Evolutionary conservation across 352 stramenopile species (phyloP).

Genomic region (Pythium periplocum): DNA sequence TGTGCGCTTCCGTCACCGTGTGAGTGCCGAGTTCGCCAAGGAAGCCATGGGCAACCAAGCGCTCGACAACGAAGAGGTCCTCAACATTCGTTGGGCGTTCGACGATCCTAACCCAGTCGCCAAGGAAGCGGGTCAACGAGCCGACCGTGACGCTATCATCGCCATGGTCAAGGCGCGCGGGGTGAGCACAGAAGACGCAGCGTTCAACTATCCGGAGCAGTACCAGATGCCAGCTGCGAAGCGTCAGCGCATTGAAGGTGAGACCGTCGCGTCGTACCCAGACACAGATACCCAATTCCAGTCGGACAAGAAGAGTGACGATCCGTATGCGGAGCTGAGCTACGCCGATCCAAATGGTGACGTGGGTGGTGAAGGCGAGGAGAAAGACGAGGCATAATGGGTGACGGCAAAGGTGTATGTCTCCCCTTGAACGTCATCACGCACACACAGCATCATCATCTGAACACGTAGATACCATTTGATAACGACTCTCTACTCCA

Average conservation of each 20-base stretch:
- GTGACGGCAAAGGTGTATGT: too few relatives aligned
- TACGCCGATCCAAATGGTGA: slow-evolving; percentile 43
- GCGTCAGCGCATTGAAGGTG: slow-evolving; percentile 59
- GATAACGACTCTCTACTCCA: slow-evolving; percentile 15
- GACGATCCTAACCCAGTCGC: slow-evolving; percentile 93
- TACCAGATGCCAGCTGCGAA: slow-evolving; percentile 72
- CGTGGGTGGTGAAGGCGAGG: slow-evolving; percentile 11
- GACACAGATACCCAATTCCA: slow-evolving; percentile 62
- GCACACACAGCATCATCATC: too few relatives aligned
- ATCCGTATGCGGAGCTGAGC: slow-evolving; percentile 46
- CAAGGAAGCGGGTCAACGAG: slow-evolving; percentile 77
- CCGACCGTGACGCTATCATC: slow-evolving; percentile 87
- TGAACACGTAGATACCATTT: too few relatives aligned
- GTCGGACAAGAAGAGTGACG: slow-evolving; percentile 13
- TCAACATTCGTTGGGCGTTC: slow-evolving; percentile 91
- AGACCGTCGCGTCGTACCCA: slow-evolving; percentile 63
- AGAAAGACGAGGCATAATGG: slow-evolving; percentile 6
- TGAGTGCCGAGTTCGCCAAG: slow-evolving; percentile 79
- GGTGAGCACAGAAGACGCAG: slow-evolving; percentile 44
- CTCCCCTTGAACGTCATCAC: too few relatives aligned
- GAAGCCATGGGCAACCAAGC: slow-evolving; percentile 90
- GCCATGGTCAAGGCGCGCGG: slow-evolving; percentile 77
- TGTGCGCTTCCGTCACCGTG: slow-evolving; percentile 79
- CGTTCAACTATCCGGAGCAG: slow-evolving; percentile 75
- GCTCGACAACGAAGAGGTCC: slow-evolving; percentile 82